Percentiles rank a stretch among this genome's conserved stretches.
phyloP scores from a whole-genome alignment of 2,329 filamentous ascomycete genomes.

The Fusarium sp. region DNA sequence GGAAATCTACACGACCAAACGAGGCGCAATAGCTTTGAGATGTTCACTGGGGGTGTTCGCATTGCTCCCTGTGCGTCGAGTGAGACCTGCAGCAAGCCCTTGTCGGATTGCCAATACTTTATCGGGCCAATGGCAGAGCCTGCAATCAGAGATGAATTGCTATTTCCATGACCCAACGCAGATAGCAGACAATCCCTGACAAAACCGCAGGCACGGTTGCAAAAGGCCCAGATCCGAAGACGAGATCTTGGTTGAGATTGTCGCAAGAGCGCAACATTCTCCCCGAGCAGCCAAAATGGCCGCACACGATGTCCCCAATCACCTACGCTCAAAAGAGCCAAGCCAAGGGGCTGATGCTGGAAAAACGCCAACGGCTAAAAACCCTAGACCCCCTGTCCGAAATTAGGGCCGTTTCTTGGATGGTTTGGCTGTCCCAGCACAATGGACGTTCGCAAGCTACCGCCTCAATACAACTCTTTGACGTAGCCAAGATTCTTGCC shows the following conservation, averaged over 20 bases:
- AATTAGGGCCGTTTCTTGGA: slow-evolving; percentile 26
- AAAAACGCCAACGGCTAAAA: slow-evolving; percentile 9
- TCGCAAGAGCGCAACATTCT: neutral
- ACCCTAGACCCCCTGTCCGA: slow-evolving; percentile 12
- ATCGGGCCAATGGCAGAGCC: slow-evolving; percentile 30
- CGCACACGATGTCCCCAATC: neutral
- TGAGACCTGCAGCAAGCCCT: slow-evolving; percentile 11
- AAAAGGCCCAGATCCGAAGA: slow-evolving; percentile 6
- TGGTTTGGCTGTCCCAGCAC: neutral
- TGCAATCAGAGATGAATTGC: slow-evolving; percentile 19
- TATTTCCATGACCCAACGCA: slow-evolving; percentile 26
- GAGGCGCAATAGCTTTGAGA: neutral
- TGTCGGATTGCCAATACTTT: slow-evolving; percentile 14
- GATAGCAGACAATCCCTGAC: slow-evolving; percentile 25
- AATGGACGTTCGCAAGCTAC: slow-evolving; percentile 5
- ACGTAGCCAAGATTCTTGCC: neutral
- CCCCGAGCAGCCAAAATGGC: neutral
- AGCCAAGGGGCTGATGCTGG: slow-evolving; percentile 9
- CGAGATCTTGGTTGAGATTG: neutral
- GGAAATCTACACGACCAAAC: neutral
- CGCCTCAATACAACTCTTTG: neutral
- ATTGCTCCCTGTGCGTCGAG: slow-evolving; percentile 2
- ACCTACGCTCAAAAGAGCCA: neutral
- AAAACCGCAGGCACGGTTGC: slow-evolving; percentile 18
- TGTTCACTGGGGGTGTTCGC: neutral